These are phyloP conservation scores for Fusarium xylarioides DNA, from an alignment of 2,329 filamentous ascomycete genomes.

Conservation along the genomic window DNA sequence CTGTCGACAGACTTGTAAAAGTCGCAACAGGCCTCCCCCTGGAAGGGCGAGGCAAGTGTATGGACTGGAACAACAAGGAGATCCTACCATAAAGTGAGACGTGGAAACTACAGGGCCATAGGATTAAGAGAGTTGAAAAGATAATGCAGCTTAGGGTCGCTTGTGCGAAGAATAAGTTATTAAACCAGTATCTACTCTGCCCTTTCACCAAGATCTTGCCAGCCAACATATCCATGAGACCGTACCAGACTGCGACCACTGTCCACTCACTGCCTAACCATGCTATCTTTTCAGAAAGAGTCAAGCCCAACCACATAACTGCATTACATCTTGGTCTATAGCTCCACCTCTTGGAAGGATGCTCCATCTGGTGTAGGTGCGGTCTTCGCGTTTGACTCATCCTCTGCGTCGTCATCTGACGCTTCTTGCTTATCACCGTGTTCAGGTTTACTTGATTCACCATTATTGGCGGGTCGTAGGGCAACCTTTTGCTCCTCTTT, in stretches of 20 bases:
- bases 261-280: conserved; percentile 5
- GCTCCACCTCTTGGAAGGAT: conserved; percentile 71
- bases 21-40: conserved; percentile 62
- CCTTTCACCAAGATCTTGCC: conserved; percentile 24
- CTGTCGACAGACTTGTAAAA: conserved; percentile 70
- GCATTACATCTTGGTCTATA: conserved; percentile 50
- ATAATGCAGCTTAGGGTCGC: neutral
- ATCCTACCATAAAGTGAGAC: conserved; percentile 29
- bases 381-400: conserved; percentile 51
- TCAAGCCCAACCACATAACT: conserved; percentile 1
- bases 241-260: conserved; percentile 1
- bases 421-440: conserved; percentile 46
- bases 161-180: conserved; percentile 10
- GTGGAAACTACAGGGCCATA: neutral
- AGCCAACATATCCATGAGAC: conserved; percentile 17
- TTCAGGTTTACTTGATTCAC: conserved; percentile 45
- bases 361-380: conserved; percentile 62
- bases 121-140: neutral
- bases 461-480: conserved; percentile 52
- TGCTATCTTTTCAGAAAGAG: conserved; percentile 4
- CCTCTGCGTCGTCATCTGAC: conserved; percentile 46
- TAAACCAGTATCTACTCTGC: conserved; percentile 36
- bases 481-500: conserved; percentile 64
- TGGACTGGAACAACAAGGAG: conserved; percentile 75
- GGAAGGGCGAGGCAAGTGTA: conserved; percentile 68